Conservation (phyloP, 176 grass and related monocot genomes). For the Melocanna baccifera region DNA sequence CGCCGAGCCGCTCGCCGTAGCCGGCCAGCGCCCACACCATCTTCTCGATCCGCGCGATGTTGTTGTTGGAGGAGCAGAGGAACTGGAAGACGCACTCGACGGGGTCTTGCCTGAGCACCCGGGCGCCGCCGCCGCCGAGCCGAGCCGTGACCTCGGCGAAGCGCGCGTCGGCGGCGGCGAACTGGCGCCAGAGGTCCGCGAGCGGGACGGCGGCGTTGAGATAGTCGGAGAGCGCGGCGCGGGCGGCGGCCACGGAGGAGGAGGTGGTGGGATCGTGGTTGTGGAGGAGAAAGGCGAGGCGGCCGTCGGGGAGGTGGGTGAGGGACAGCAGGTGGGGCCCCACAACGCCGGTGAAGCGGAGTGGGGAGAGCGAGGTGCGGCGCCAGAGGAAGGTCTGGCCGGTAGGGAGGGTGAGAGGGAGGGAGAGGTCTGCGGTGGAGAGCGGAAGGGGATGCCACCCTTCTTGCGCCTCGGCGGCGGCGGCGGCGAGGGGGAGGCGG, state of each 20-base stretch:
- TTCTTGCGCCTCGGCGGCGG: not conserved
- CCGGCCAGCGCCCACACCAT: conserved; percentile 76
- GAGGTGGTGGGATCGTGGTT: not conserved
- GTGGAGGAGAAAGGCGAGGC: conserved; percentile 67
- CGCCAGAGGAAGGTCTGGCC: conserved; percentile 94
- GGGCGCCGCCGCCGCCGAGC: conserved; percentile 58
- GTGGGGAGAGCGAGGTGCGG: conserved; percentile 46
- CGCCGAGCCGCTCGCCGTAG: conserved; percentile 64
- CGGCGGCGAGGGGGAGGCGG: not conserved
- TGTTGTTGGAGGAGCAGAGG: conserved; percentile 97
- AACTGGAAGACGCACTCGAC: conserved; percentile 95
- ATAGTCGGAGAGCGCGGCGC: conserved; percentile 56
- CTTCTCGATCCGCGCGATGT: conserved; percentile 91
- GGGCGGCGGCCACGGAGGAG: conserved; percentile 23
- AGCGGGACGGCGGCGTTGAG: conserved; percentile 72
- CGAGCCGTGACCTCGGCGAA: conserved; percentile 58
- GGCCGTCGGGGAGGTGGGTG: conserved; percentile 42
- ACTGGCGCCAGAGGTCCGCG: conserved; percentile 70
- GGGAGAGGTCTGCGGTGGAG: conserved; percentile 60
- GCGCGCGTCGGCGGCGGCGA: conserved; percentile 52
- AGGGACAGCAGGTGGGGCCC: conserved; percentile 45
- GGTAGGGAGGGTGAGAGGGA: conserved; percentile 67
- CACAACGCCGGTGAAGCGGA: conserved; percentile 74
- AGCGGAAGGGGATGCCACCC: conserved; percentile 68
- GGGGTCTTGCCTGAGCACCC: conserved; percentile 81